Evolutionary conservation across 495 filamentous ascomycete genomes (phyloP).

Genomic region (Aspergillus haitiensis): DNA sequence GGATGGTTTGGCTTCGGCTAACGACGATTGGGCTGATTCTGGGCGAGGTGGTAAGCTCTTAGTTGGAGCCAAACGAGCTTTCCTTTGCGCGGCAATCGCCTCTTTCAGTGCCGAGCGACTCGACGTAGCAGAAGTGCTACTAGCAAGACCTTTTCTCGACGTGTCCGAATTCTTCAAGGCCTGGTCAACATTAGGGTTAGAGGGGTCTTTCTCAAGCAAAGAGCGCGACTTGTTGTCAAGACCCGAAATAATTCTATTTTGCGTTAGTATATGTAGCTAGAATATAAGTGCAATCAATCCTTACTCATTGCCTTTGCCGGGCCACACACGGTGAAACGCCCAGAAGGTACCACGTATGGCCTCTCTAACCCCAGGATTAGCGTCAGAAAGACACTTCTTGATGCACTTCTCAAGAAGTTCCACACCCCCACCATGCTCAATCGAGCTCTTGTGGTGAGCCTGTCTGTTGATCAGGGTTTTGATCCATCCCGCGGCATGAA

Average conservation of each 20-base stretch:
- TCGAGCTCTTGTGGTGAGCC: conserved; percentile 69
- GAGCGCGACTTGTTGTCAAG: conserved; percentile 74
- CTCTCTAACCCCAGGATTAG: conserved; percentile 84
- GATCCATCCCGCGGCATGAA: conserved; percentile 79
- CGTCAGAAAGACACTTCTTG: conserved; percentile 79
- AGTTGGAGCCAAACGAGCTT: conserved; percentile 49
- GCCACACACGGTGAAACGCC: conserved; percentile 76
- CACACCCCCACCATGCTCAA: conserved; percentile 80
- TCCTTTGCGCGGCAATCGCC: conserved; percentile 81
- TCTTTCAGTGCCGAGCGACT: conserved; percentile 65
- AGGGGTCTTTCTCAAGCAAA: conserved; percentile 72
- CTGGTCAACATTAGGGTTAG: conserved; percentile 71
- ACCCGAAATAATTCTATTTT: conserved; percentile 64
- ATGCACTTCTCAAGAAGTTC: conserved; percentile 84
- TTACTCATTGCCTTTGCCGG: conserved; percentile 70
- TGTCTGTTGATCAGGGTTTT: conserved; percentile 78
- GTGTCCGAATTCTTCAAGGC: conserved; percentile 38
- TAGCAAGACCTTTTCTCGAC: conserved; percentile 48
- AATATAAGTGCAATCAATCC: conserved; percentile 24
- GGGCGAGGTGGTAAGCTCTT: conserved; percentile 67
- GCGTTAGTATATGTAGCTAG: conserved; percentile 27
- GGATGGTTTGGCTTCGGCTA: conserved; percentile 40
- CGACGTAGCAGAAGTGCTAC: conserved; percentile 50
- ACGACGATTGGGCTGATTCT: conserved; percentile 66
- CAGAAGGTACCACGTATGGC: conserved; percentile 82